Evolutionary conservation across 2,329 filamentous ascomycete genomes (phyloP).

Genomic region (Cladophialophora carrionii): DNA sequence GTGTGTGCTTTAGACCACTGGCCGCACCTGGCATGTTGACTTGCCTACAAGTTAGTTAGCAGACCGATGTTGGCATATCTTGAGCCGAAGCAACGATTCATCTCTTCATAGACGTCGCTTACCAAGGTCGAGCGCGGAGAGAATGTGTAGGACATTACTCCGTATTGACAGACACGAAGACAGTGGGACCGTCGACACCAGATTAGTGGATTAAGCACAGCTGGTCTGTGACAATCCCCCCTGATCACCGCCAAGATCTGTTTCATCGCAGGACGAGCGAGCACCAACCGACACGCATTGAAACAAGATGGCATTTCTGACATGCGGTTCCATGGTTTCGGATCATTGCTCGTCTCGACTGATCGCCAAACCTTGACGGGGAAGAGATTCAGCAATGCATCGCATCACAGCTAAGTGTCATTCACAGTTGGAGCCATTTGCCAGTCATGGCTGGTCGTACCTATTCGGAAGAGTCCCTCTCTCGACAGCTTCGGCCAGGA

Average conservation of each 20-base stretch:
- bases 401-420: neutral
- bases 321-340: slow-evolving; percentile 5
- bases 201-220: neutral
- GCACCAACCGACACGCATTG: neutral
- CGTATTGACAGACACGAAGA: no score
- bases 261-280: neutral
- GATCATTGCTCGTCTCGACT: neutral
- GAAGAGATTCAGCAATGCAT: neutral
- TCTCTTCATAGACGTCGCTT: no score
- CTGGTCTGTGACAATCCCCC: neutral
- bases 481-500: neutral
- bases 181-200: neutral
- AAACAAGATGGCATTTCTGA: slow-evolving; percentile 4
- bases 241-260: slow-evolving; percentile 4
- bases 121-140: neutral
- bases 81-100: neutral
- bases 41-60: neutral
- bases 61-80: neutral
- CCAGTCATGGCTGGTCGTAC: neutral
- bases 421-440: neutral
- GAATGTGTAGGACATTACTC: no score
- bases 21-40: neutral
- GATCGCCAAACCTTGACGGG: slow-evolving; percentile 1
- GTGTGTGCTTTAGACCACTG: neutral
- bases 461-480: neutral